A percentile compares a stretch with the other conserved stretches of the same genome.
phyloP scores from a whole-genome alignment of 305 asterid genomes.

The Solanum chacoense region DNA sequence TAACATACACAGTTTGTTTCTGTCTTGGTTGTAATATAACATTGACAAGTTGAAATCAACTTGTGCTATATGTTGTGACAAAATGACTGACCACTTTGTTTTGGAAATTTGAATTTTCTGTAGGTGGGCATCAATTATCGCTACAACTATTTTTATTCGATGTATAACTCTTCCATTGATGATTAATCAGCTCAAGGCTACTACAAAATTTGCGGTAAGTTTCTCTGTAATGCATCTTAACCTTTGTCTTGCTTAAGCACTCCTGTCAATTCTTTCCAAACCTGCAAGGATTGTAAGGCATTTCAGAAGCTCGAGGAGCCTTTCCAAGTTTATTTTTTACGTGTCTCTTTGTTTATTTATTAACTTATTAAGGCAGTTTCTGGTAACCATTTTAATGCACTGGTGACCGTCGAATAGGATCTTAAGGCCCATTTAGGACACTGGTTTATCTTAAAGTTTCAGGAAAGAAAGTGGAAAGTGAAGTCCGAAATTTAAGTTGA shows the following conservation, averaged over 20 bases:
- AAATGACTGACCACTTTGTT: neutral
- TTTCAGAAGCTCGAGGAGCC: neutral
- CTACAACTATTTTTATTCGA: slow-evolving; percentile 49
- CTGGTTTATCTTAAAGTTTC: neutral
- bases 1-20: neutral
- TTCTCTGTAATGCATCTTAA: neutral
- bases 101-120: slow-evolving; percentile 2
- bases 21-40: neutral
- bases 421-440: neutral
- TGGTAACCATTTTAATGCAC: neutral
- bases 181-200: slow-evolving; percentile 48
- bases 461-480: neutral
- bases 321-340: neutral
- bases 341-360: neutral
- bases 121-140: slow-evolving; percentile 68
- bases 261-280: neutral
- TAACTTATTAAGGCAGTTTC: neutral
- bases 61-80: neutral
- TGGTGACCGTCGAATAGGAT: neutral
- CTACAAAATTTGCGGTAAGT: slow-evolving; percentile 52
- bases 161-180: slow-evolving; percentile 37
- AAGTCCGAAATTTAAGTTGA: neutral
- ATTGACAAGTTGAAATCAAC: neutral
- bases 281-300: neutral
- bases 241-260: neutral